Conservation (phyloP, 2,329 filamentous ascomycete species). For the Aspergillus latus region DNA sequence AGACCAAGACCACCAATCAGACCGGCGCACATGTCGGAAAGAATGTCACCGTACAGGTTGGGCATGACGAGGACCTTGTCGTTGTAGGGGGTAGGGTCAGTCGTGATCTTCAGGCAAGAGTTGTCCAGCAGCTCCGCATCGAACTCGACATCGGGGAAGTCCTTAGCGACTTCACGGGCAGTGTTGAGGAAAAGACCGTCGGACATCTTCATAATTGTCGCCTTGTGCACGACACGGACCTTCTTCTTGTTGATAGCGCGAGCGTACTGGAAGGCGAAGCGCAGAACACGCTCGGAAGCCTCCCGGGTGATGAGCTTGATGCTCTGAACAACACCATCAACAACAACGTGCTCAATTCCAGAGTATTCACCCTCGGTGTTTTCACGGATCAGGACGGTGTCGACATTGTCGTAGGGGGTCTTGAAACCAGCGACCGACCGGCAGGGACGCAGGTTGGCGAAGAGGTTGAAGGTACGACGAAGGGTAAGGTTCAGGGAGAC, state of each 20-base stretch:
- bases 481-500: conserved; percentile 98
- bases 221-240: conserved; percentile 98
- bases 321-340: conserved; percentile 96
- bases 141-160: conserved; percentile 94
- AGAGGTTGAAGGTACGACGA: conserved; percentile 98
- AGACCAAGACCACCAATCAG: conserved; percentile 96
- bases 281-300: conserved; percentile 90
- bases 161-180: conserved; percentile 82
- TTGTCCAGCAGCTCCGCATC: conserved; percentile 98
- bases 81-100: conserved; percentile 94
- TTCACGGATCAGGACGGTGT: conserved; percentile 97
- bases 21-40: conserved; percentile 99
- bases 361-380: conserved; percentile 99
- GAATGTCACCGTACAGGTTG: conserved; percentile 98
- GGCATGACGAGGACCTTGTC: conserved; percentile 98
- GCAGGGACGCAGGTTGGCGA: conserved; percentile 98
- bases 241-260: conserved; percentile 90
- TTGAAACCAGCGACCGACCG: conserved; percentile 96
- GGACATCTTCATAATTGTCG: conserved; percentile 99
- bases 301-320: conserved; percentile 99
- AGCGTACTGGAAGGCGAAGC: conserved; percentile 98
- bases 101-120: conserved; percentile 98
- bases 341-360: conserved; percentile 96
- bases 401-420: conserved; percentile 95
- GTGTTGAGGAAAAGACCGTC: conserved; percentile 96